Evolutionary conservation across 768 basidiomycete species (phyloP).

Genomic region (Pulveroboletus sp.): DNA sequence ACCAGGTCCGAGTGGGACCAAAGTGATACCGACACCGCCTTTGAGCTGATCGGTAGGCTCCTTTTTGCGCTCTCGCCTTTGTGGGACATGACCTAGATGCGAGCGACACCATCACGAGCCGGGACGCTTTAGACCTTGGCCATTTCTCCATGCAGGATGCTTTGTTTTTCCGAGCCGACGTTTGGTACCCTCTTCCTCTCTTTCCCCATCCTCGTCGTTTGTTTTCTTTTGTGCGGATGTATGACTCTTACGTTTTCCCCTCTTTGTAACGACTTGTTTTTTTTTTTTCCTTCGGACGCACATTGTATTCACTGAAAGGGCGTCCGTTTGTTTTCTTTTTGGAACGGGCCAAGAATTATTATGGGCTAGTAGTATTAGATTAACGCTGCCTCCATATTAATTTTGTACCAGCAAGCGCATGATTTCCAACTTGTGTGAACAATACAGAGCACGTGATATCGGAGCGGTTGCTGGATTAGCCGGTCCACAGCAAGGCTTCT

Average conservation of each 20-base stretch:
- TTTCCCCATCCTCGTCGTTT: neutral
- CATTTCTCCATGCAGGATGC: conserved; percentile 7
- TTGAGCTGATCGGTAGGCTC: conserved; percentile 10
- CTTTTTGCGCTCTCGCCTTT: neutral
- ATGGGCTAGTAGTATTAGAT: conserved; percentile 26
- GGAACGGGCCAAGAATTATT: conserved; percentile 17
- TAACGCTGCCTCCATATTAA: conserved; percentile 26
- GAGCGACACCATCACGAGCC: conserved; percentile 13
- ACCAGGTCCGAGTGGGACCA: conserved; percentile 25
- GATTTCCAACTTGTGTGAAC: too few species aligned
- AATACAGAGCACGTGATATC: conserved; percentile 18
- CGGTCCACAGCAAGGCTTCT: neutral
- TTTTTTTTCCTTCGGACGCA: neutral
- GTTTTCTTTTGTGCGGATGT: conserved; percentile 3
- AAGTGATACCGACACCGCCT: conserved; percentile 15
- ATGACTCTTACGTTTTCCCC: conserved; percentile 1
- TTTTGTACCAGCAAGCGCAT: conserved; percentile 22
- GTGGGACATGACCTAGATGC: conserved; percentile 20
- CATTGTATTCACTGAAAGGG: conserved; percentile 15
- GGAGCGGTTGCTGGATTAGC: neutral
- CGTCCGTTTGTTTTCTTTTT: conserved; percentile 13
- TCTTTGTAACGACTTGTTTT: conserved; percentile 2
- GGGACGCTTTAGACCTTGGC: conserved; percentile 24
- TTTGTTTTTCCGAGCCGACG: neutral
- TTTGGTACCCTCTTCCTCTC: neutral